These are phyloP conservation scores for Pachysandra terminalis DNA, from an alignment of 164 flowering plant genomes.

Conservation along the genomic window DNA sequence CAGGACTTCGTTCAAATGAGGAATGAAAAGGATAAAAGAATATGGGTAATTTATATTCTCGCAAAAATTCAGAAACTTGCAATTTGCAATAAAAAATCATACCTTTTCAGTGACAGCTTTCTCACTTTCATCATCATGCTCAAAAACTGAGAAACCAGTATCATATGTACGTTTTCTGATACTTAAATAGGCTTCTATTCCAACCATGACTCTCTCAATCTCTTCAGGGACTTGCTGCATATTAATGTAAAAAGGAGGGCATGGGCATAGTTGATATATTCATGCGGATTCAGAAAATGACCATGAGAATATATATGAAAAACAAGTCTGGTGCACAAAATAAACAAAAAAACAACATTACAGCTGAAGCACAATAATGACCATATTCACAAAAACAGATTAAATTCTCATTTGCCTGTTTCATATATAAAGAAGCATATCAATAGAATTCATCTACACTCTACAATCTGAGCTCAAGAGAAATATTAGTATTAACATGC, in stretches of 20 bases:
- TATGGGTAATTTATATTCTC: background rate
- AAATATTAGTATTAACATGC: background rate
- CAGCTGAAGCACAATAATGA: background rate
- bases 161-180: conserved; percentile 66
- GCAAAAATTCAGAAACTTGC: background rate
- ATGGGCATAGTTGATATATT: background rate
- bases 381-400: background rate
- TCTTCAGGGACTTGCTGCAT: conserved; percentile 99
- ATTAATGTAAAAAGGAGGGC: conserved; percentile 3
- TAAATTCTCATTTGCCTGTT: background rate
- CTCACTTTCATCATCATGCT: conserved; percentile 46
- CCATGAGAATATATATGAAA: background rate
- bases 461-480: background rate
- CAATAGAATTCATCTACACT: background rate
- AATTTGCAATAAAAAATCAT: conserved; percentile 1
- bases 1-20: too few species aligned
- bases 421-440: too few species aligned
- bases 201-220: conserved; percentile 90
- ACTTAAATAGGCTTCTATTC: conserved; percentile 85
- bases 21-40: background rate
- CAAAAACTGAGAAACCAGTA: conserved; percentile 61
- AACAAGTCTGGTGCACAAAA: background rate
- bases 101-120: conserved; percentile 54
- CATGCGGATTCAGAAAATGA: background rate
- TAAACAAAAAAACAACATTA: background rate